phyloP scores from a whole-genome alignment of 2,329 filamentous ascomycete genomes.

The Aureobasidium melanogenum region DNA sequence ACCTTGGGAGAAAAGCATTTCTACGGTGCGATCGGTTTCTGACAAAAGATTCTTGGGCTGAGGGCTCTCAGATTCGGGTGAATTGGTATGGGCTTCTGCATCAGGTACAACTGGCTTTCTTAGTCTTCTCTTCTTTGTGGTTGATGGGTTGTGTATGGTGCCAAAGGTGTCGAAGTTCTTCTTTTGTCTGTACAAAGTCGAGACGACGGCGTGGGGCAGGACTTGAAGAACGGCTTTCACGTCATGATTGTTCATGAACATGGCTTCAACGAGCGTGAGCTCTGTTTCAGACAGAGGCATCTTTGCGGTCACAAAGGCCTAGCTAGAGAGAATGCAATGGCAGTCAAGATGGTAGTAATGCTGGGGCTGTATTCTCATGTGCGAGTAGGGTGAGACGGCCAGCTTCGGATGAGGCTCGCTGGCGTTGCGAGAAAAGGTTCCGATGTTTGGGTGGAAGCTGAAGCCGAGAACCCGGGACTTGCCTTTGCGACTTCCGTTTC shows the following conservation, averaged over 20 bases:
- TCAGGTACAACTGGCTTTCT: background rate
- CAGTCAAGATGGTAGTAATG: background rate
- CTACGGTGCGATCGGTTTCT: slow-evolving; percentile 1
- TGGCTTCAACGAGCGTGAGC: slow-evolving; percentile 5
- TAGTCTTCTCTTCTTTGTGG: background rate
- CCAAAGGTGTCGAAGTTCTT: background rate
- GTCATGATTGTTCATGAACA: slow-evolving; percentile 2
- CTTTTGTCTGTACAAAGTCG: slow-evolving; percentile 1
- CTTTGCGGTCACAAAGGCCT: no score
- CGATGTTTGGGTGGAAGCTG: background rate
- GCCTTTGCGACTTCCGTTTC: background rate
- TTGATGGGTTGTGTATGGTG: background rate
- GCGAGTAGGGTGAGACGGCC: background rate
- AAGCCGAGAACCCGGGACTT: background rate
- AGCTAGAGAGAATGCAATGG: no score
- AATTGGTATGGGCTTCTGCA: background rate
- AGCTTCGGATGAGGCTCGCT: background rate
- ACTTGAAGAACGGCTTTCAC: background rate
- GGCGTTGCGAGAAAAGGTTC: background rate
- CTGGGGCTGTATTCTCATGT: background rate
- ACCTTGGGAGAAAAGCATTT: background rate
- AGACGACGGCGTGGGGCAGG: background rate
- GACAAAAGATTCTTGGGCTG: background rate
- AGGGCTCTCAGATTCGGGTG: background rate
- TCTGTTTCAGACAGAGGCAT: slow-evolving; percentile 2